Evolutionary conservation across 495 filamentous ascomycete species (phyloP).

Genomic region (Tuber magnatum): DNA sequence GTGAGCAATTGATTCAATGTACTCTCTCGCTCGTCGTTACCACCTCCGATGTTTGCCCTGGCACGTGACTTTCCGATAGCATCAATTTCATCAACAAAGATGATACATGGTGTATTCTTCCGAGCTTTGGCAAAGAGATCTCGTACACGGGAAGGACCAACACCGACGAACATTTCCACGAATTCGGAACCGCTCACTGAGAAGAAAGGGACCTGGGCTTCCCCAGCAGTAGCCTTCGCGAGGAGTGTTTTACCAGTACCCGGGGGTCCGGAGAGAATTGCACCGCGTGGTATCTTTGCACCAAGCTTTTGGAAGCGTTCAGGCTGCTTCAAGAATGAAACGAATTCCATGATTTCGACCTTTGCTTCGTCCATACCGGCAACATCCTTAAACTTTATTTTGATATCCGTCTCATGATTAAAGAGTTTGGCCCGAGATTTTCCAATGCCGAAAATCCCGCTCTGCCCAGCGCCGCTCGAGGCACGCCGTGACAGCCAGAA

Average conservation of each 20-base stretch:
- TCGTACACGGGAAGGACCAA: slow-evolving; percentile 87
- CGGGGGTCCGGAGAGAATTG: slow-evolving; percentile 90
- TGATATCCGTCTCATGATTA: slow-evolving; percentile 92
- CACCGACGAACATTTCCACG: slow-evolving; percentile 99
- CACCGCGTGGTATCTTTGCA: slow-evolving; percentile 94
- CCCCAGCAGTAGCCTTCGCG: slow-evolving; percentile 93
- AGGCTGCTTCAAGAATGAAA: slow-evolving; percentile 87
- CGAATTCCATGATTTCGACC: slow-evolving; percentile 97
- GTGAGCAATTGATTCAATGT: slow-evolving; percentile 97
- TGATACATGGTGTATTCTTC: slow-evolving; percentile 95
- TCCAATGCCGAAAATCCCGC: slow-evolving; percentile 87
- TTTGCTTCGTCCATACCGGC: slow-evolving; percentile 99
- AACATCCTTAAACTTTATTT: slow-evolving; percentile 93
- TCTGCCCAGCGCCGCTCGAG: slow-evolving; percentile 55
- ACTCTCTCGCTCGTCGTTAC: slow-evolving; percentile 92
- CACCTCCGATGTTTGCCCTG: slow-evolving; percentile 62
- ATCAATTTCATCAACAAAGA: slow-evolving; percentile 99
- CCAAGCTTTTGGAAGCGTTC: slow-evolving; percentile 85
- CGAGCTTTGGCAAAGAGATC: slow-evolving; percentile 91
- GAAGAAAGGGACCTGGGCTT: slow-evolving; percentile 96
- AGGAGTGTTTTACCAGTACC: slow-evolving; percentile 97
- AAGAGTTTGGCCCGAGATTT: slow-evolving; percentile 93
- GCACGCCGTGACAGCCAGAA: slow-evolving; percentile 63
- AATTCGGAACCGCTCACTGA: slow-evolving; percentile 98
- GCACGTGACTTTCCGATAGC: slow-evolving; percentile 86